These are phyloP conservation scores for Ilex paraguariensis DNA, from an alignment of 305 asterid genomes.

Conservation along the genomic window DNA sequence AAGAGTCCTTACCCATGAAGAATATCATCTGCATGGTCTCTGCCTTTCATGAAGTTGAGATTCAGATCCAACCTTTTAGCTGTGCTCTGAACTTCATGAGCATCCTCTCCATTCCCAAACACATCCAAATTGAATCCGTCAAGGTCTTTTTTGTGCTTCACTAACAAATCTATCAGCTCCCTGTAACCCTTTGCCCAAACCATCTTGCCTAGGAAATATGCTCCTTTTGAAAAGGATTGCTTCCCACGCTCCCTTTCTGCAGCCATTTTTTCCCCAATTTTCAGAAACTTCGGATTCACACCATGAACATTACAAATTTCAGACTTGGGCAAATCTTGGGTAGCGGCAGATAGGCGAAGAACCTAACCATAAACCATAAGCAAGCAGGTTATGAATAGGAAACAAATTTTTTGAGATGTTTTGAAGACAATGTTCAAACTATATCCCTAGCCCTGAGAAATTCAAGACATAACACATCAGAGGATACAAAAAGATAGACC, in stretches of 20 bases:
- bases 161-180: conserved; percentile 85
- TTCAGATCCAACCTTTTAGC: conserved; percentile 76
- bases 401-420: not conserved
- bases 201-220: conserved; percentile 97
- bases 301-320: conserved; percentile 94
- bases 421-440: conserved; percentile 4
- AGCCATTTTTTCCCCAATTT: conserved; percentile 85
- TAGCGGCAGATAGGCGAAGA: conserved; percentile 97
- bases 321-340: conserved; percentile 91
- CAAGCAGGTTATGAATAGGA: conserved; percentile 1
- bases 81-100: conserved; percentile 82
- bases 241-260: conserved; percentile 74
- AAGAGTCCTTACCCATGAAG: conserved; percentile 65
- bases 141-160: conserved; percentile 69
- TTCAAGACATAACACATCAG: not conserved
- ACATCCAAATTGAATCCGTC: conserved; percentile 93
- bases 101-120: conserved; percentile 95
- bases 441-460: too few relatives aligned
- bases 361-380: conserved; percentile 43
- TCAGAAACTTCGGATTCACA: conserved; percentile 85
- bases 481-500: not conserved
- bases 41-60: conserved; percentile 90
- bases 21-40: conserved; percentile 96
- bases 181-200: conserved; percentile 98
- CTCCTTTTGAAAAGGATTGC: conserved; percentile 78